Evolutionary conservation across 306 rosid genomes (phyloP), one percentile per base, ranked within the genome.

Genomic region (Vachellia pachyceras): DNA sequence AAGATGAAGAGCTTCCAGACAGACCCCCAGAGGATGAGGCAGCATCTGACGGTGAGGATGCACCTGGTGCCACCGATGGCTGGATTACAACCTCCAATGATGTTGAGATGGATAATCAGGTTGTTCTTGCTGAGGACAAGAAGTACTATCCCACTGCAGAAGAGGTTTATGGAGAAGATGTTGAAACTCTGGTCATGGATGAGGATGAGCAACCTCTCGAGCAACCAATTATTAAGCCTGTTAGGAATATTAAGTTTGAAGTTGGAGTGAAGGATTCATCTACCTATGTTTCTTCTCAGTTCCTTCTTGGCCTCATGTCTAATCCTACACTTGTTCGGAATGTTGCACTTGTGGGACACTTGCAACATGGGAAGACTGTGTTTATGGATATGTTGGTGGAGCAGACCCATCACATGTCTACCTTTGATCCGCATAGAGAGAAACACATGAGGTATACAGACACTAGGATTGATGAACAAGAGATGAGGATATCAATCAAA

Each of bases 301-400:
- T 95, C 65, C 90, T 95, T 49, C 80, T 95, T 5, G 99, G 98
- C 12, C 90, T 95, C 3, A 95, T 95, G 99, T 95, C 99, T 8
- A 95, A 95, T 83, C 99, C 99, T 3, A 64, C 90, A 2, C 77
- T 95, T 42, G 90, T 92, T 20, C 77, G 98, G 49, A 93, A 95
- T 47, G 98, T 95, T 50, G 99, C 99, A 1, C 95, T 95, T 4
- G 96, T 95, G 35, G 99, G 99, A 5, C 89, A 95, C 77, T 67
- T 95, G 82, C 98, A 93, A 85, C 99, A 95, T 11, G 99, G 99
- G 80, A 95, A 95, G 89, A 95, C 99, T 0, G 91, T 95, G 64
- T 92, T 95, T 86, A 95, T 95, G 99, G 99, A 95, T 58, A 95
- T 95, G 99, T 79, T 95, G 67, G 92, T 95, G 35, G 99, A 95